Evolutionary conservation across 106 monocot species (phyloP), one percentile per base, ranked within the genome.

Genomic region (Dendrobium huoshanense): DNA sequence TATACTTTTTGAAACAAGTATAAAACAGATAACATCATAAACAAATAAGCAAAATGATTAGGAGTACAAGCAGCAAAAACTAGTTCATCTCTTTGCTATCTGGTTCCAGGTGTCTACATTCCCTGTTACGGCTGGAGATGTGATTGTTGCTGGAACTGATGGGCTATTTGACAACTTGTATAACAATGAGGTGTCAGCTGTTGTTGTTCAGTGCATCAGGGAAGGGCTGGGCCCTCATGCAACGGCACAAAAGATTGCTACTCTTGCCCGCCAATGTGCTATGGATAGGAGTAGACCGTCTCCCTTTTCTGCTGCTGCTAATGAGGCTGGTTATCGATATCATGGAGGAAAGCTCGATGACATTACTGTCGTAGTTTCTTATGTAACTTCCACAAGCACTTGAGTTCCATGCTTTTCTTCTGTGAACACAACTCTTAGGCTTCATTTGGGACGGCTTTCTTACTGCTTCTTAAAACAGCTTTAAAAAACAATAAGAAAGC

Each of bases 301-400:
- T 19, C 92, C 89, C 5, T 92, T 89, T 79, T 88, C 92, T n/a
- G 83, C 84, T 48, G 92, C 92, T 8, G 92, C 89, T 31, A 89
- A 92, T 41, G 88, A 89, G 40, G 92, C 92, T 22, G 92, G 92
- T 11, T 92, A 84, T 81, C 89, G 89, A 8, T 92, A 89, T 54
- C 85, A 86, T 19, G 92, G 92, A 25, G 92, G 92, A 49, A 92
- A 92, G 80, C 92, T 92, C 44, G 92, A 92, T 68, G 92, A 92
- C 70, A 83, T 92, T 29, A 92, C 92, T 0, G 92, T 89, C 9
- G 92, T 92, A 16, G 88, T 90, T 10, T 89, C 92, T 45, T 92
- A 86, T 47, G 67, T 92, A 31, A 68, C 86, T 27, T 79, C 81
- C 25, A 1, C 48, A 5, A 76, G 49, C 25, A 1, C 49, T 24